These are phyloP conservation scores for Aspergillus hancockii DNA, from an alignment of 495 filamentous ascomycete species.

Conservation along the genomic window DNA sequence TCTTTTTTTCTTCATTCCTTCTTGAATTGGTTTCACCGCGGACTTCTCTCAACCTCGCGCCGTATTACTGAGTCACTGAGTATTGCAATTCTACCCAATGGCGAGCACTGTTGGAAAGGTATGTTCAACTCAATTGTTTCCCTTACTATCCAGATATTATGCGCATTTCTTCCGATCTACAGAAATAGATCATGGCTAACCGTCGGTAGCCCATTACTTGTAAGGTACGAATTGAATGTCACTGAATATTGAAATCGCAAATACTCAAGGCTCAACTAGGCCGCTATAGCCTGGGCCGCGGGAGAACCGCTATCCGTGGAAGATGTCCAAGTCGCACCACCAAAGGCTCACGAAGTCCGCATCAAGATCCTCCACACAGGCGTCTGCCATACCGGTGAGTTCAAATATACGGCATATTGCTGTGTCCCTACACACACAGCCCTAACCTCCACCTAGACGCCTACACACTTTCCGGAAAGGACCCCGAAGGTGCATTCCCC, in stretches of 20 bases:
- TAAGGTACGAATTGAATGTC: slow-evolving; percentile 51
- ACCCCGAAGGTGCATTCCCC: slow-evolving; percentile 97
- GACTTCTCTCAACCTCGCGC: neutral
- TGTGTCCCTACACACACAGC: neutral
- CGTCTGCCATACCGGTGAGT: slow-evolving; percentile 93
- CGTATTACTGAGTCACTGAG: no score
- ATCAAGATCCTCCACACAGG: slow-evolving; percentile 96
- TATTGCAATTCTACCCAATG: slow-evolving; percentile 23
- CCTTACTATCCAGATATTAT: no score
- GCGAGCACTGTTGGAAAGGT: slow-evolving; percentile 61
- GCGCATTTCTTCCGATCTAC: no score
- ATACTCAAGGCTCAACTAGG: slow-evolving; percentile 50
- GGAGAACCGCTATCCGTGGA: slow-evolving; percentile 86
- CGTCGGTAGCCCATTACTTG: slow-evolving; percentile 69
- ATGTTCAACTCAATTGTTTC: no score
- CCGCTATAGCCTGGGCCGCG: slow-evolving; percentile 95
- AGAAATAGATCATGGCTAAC: slow-evolving; percentile 8
- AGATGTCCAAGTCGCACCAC: slow-evolving; percentile 87
- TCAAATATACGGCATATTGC: neutral
- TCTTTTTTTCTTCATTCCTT: neutral
- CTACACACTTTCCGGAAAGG: slow-evolving; percentile 97
- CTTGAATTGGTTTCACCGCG: neutral
- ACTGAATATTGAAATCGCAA: slow-evolving; percentile 10
- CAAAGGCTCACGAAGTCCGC: slow-evolving; percentile 92
- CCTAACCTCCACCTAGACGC: slow-evolving; percentile 63